These are phyloP conservation scores for Mrakia gelida DNA, from an alignment of 768 basidiomycete genomes.

Conservation along the genomic window DNA sequence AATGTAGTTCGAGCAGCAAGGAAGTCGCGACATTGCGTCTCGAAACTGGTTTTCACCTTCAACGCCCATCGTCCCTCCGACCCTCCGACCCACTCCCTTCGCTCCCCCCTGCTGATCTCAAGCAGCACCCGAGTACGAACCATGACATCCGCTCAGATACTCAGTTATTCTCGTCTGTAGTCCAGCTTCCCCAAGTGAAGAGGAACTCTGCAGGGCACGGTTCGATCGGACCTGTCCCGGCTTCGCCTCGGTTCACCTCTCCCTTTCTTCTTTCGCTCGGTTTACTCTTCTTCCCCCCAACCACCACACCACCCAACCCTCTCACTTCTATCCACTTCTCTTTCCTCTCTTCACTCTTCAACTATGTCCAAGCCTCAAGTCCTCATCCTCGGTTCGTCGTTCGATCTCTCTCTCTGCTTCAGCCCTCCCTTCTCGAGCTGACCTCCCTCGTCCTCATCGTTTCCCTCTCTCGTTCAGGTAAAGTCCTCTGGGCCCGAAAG, in stretches of 20 bases:
- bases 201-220: too few species aligned
- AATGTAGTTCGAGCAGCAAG: too few species aligned
- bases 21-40: too few species aligned
- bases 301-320: neutral
- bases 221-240: neutral
- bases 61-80: too few species aligned
- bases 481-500: slow-evolving; percentile 75
- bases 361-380: slow-evolving; percentile 25
- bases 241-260: neutral
- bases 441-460: neutral
- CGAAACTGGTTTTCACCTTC: too few species aligned
- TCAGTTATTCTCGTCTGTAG: too few species aligned
- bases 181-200: too few species aligned
- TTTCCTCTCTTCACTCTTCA: neutral
- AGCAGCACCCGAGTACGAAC: too few species aligned
- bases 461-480: slow-evolving; percentile 28
- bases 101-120: too few species aligned
- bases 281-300: neutral
- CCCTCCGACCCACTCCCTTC: too few species aligned
- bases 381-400: slow-evolving; percentile 16
- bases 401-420: neutral
- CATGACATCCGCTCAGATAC: too few species aligned
- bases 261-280: neutral
- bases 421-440: neutral
- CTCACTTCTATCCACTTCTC: neutral